Evolutionary conservation across 805 yeast genomes (phyloP), one percentile per base, ranked within the genome.

Genomic region (Kazachstania psychrophila): DNA sequence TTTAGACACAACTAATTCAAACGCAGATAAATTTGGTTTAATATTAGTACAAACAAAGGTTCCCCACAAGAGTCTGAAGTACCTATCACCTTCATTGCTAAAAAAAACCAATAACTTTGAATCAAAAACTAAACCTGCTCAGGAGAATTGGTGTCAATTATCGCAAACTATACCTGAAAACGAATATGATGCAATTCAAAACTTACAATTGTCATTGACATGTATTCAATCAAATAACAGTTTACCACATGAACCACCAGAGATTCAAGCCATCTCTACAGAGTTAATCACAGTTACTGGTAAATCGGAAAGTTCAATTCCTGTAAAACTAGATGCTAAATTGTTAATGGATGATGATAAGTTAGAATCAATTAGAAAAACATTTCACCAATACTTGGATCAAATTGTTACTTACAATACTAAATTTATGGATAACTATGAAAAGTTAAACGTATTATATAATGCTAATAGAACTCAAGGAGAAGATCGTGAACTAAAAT

Each of bases 261-360:
- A 48, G 18, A 39, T 60, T 19, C 46, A 45, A 15, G 29, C 48
- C 4, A 44, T 61, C 3, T 27, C 43, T 1, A 48, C 60, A 3
- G 56, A 51, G 19, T 42, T 64, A 22, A 19, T 61, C 2, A 53
- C 49, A n/a, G 42, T 61, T 10, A 62, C 64, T 11, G 49, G 51
- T 4, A 54, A 39, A 34, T 61, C 68, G 0, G 48, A 44, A 6
- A 40, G 49, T 17, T 53, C 64, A 3, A 61, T 66, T 19, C 71
- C 72, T 11, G 47, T 67, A 10, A 56, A 56, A 31, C 36, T 67
- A 10, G 60, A 62, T n/a, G 39, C 59, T 1, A 57, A 52, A 28
- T 31, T 56, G 10, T 42, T 60, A n/a, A 25, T 49, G 23, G 45
- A 51, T 24, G 39, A 45, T n/a, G 40, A 43, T 3, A 48, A 47